phyloP scores from a whole-genome alignment of 2,329 filamentous ascomycete genomes.

The Dactylellina parvicollis region DNA sequence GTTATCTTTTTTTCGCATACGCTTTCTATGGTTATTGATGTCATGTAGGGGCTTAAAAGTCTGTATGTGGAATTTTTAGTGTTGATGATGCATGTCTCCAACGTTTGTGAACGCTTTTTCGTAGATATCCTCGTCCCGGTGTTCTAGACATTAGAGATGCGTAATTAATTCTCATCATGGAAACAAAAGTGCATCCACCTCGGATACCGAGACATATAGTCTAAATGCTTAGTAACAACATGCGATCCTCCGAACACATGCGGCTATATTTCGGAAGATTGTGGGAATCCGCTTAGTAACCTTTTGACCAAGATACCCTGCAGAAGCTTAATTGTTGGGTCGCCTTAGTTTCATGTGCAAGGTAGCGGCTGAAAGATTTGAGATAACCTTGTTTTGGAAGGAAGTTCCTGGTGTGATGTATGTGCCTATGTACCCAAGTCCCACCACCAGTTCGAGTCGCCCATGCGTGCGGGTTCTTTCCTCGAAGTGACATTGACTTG shows the following conservation, averaged over 20 bases:
- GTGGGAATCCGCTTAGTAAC: slow-evolving; percentile 6
- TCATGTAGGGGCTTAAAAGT: slow-evolving; percentile 41
- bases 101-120: background rate
- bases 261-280: slow-evolving; percentile 1
- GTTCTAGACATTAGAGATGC: no score
- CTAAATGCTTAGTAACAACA: background rate
- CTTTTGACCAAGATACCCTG: slow-evolving; percentile 11
- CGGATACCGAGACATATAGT: background rate
- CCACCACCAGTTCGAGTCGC: background rate
- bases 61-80: slow-evolving; percentile 10
- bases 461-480: background rate
- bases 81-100: background rate
- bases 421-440: no score
- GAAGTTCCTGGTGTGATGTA: slow-evolving; percentile 9
- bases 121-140: no score
- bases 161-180: background rate
- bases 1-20: slow-evolving; percentile 7
- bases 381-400: slow-evolving; percentile 21
- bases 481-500: background rate
- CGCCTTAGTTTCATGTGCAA: background rate
- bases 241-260: background rate
- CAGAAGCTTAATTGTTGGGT: slow-evolving; percentile 4
- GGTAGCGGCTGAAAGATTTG: slow-evolving; percentile 23
- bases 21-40: background rate
- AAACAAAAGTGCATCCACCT: background rate